Evolutionary conservation across 2,329 filamentous ascomycete species (phyloP).

Genomic region (Verticillium zaregamsianum): DNA sequence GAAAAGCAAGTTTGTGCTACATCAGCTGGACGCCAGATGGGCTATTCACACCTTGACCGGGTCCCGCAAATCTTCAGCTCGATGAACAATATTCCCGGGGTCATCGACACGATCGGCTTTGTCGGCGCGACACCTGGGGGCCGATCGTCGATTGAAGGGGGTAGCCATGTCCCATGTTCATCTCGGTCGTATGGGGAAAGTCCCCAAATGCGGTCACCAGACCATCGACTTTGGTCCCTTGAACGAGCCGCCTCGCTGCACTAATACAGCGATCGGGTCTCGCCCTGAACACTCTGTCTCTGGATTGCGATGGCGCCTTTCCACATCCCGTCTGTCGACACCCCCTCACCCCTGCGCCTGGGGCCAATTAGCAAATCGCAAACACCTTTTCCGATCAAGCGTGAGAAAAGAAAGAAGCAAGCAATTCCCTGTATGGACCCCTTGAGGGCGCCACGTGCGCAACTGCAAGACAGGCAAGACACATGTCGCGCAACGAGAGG

Average conservation of each 20-base stretch:
- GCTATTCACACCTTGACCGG: background rate
- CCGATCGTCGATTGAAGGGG: background rate
- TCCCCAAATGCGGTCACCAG: background rate
- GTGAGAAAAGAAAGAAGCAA: background rate
- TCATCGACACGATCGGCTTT: background rate
- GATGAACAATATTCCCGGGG: background rate
- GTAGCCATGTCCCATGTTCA: conserved; percentile 1
- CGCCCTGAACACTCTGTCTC: background rate
- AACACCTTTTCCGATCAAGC: background rate
- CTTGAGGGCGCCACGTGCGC: background rate
- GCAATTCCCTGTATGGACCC: too few species aligned
- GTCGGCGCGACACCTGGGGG: background rate
- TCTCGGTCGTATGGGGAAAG: background rate
- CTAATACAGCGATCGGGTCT: background rate
- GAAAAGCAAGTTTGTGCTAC: background rate
- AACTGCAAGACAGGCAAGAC: background rate
- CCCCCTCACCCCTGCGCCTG: background rate
- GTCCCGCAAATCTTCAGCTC: background rate
- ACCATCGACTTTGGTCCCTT: background rate
- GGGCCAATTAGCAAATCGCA: background rate
- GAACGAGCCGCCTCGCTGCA: background rate
- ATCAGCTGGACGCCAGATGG: background rate
- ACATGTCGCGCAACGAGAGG: background rate
- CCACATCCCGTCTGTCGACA: background rate
- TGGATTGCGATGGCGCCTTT: background rate